phyloP scores from a whole-genome alignment of 1,284 basidiomycete genomes.

The Exsudoporus floridanus region DNA sequence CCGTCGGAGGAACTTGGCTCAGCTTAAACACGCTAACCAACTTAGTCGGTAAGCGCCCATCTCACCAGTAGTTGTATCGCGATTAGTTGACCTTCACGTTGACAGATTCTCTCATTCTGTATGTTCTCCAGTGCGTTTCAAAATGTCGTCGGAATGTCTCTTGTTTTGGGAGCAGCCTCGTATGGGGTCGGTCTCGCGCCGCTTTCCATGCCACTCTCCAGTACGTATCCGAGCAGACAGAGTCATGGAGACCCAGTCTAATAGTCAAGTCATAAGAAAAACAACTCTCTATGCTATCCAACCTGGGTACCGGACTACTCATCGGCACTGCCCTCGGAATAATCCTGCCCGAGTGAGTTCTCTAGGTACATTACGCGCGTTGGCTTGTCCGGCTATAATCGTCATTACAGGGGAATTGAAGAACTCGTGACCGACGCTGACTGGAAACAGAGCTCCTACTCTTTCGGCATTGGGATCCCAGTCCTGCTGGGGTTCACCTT shows the following conservation, averaged over 20 bases:
- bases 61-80: neutral
- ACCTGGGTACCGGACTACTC: constrained; percentile 80
- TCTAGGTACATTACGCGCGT: constrained; percentile 15
- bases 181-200: constrained; percentile 76
- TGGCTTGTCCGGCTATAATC: neutral
- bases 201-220: constrained; percentile 69
- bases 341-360: constrained; percentile 84
- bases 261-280: constrained; percentile 42
- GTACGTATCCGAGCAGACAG: constrained; percentile 46
- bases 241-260: neutral
- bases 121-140: constrained; percentile 32
- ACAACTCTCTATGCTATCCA: constrained; percentile 60
- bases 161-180: constrained; percentile 69
- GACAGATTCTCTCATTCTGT: neutral
- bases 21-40: neutral
- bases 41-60: neutral
- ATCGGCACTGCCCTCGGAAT: constrained; percentile 87
- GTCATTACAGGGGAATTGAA: constrained; percentile 57
- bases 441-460: constrained; percentile 33
- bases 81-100: neutral
- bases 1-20: no score
- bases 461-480: constrained; percentile 62
- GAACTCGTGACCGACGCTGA: constrained; percentile 40
- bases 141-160: constrained; percentile 58
- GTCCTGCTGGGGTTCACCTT: constrained; percentile 80